Evolutionary conservation across 2,329 filamentous ascomycete genomes (phyloP), one percentile per base, ranked within the genome.

Genomic region (Tolypocladium guangdongense): DNA sequence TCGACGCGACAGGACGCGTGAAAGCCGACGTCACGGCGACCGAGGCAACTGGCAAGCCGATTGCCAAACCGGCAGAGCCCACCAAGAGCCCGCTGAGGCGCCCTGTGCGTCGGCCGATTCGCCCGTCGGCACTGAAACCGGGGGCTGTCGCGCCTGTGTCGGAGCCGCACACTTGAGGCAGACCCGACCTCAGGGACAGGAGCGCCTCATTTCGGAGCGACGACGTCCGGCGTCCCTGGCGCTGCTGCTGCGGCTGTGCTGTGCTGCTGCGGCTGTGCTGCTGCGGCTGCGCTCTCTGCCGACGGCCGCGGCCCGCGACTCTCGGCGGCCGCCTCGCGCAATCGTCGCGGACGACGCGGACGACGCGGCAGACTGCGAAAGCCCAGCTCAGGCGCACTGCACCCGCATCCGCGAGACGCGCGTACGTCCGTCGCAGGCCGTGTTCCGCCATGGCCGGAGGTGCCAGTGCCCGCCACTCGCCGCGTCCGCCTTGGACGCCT

Each of bases 81-180:
- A 30, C 8, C 11, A n/a, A 30, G n/a, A 18, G 32, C 12, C 20
- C 32, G 35, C 12, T 10, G 27, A 33, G 24, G 49, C 36, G 49
- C 22, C 35, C 14, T 41, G 22, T n/a, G 38, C 36, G 36, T 4
- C 16, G 49, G 35, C 24, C n/a, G 49, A 51, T 39, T 24, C 33
- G 47, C 20, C 32, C 32, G 22, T 22, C 49, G 47, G 24, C n/a
- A 7, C 30, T 67, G 66, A 69, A 68, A 69, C 66, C 52, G 55
- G 62, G 62, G 55, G 55, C 33, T 54, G 66, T 68, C 64, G 64
- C 66, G 63, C 57, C 53, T 58, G 43, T 62, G 66, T 68, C 63
- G 60, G 64, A 67, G 61, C 49, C 52, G 54, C 55, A 45, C 49
- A 58, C 41, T 52, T 66, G 66, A 64, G 58, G 66, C 66, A 63